Base-by-base conservation (phyloP, 345 rosid species). In the Salix purpurea region DNA sequence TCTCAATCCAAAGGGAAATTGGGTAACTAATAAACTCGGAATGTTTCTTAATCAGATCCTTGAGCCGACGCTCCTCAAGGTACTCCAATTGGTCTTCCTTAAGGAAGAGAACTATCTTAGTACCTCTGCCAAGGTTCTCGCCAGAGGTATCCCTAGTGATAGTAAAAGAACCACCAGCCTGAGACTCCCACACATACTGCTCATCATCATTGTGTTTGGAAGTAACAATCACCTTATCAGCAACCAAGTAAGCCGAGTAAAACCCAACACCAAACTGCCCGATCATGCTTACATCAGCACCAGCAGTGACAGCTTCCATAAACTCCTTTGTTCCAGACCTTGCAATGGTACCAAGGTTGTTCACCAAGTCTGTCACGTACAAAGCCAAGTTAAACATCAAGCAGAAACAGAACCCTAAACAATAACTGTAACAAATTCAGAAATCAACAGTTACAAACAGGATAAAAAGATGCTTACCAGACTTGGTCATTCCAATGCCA, bases 11-110 rank as follows among this genome's bases (percentile, higher is more conserved):
- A 21, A 77, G 80, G 23, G 74, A 77, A 37, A 77, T 71, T 8
- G 75, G 80, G 24, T 77, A 77, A 71, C 80, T 77, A 44, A 77
- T 77, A 70, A 77, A 77, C 75, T 77, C 75, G 7, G 80, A 77
- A 32, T 71, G 80, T 73, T 76, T 76, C 54, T 76, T 76, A 12
- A 76, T 70, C 24, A 76, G 67, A n/a, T 76, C 79, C 79, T 76
- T 76, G 40, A 69, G 72, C 5, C 72, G 28, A 6, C 54, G 72
- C 72, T 70, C 73, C 73, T 70, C 73, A 14, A 70, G 60, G 73
- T 70, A 70, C n/a, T 70, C 58, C 15, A 70, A 54, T 26, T 70
- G 73, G 16, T 70, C 73, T 46, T 70, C 73, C 73, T 70, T 70
- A 3, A 70, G 73, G 37, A 15, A 34, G 10, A 70, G 73, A 12